Base-by-base conservation (phyloP, 495 filamentous ascomycete species). In the Xylaria flabelliformis region DNA sequence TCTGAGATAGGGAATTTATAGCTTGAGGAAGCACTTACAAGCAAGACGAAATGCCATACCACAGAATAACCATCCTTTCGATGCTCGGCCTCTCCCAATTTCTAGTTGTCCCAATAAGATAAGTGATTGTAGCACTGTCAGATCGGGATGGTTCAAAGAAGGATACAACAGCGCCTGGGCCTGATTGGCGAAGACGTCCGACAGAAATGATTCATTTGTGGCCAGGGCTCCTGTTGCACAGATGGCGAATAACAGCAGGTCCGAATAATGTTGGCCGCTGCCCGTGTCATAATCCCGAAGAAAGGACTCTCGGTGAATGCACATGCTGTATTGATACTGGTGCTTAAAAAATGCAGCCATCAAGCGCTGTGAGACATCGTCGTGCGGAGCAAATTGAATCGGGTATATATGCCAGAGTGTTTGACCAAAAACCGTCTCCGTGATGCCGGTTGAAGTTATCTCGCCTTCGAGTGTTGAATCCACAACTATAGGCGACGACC, bases 1-100 rank as follows among this genome's bases (percentile, higher is more conserved):
- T 26, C 61, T 39, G 39, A 17, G 10, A 70, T 19, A 10, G 26
- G 42, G 17, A 19, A 19, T 32, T n/a, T 9, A 51, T 13, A 10
- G 12, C 21, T 36, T 21, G 13, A 32, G 68, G 29, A n/a, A 59
- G 39, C 8, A 71, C 74, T 75, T 73, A 70, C 72, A 73, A 1
- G 75, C 72, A 13, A 80, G 73, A 24, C 76, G 71, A 69, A 78
- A 80, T 36, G 74, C 74, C 78, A 80, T 80, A 51, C 79, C 79
- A n/a, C 76, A 77, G 63, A 80, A 79, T 3, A 81, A 41, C 79
- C 79, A 81, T 17, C 77, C 78, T 70, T 80, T 81, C 21, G 77
- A 78, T 32, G 75, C 73, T 63, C 75, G 73, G 2, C 79, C 78
- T 44, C 73, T 72, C 12, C 77, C 79, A 34, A 81, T 80, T 64